Conservation (phyloP, 495 filamentous ascomycete genomes). For the Astrothelium subdiscretum region DNA sequence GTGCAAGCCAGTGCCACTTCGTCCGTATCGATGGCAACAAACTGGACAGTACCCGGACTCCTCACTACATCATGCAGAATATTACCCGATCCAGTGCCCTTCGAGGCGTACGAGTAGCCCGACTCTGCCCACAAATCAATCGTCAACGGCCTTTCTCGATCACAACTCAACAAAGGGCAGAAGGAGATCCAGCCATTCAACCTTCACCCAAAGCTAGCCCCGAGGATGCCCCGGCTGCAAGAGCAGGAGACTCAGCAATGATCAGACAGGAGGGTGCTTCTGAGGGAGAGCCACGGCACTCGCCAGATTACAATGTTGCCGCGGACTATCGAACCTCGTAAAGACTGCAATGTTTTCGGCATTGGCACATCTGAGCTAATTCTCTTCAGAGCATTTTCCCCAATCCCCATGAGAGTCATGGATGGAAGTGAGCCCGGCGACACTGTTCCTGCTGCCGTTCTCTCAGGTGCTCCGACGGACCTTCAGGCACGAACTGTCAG, state of each 20-base stretch:
- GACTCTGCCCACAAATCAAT: neutral
- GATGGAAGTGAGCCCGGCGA: slow-evolving; percentile 78
- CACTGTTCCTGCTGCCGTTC: slow-evolving; percentile 63
- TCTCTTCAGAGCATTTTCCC: slow-evolving; percentile 62
- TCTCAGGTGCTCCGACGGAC: slow-evolving; percentile 89
- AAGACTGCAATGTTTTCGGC: slow-evolving; percentile 12
- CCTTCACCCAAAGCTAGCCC: slow-evolving; percentile 3
- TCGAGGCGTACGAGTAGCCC: neutral
- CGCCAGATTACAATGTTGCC: slow-evolving; percentile 67
- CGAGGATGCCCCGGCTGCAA: slow-evolving; percentile 1
- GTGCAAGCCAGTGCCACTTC: neutral
- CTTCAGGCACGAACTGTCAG: slow-evolving; percentile 87
- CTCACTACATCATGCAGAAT: neutral
- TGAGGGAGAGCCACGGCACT: slow-evolving; percentile 46
- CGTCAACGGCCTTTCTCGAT: neutral
- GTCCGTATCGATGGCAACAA: neutral
- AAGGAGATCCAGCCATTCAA: neutral
- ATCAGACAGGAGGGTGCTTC: slow-evolving; percentile 41
- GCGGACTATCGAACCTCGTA: slow-evolving; percentile 78
- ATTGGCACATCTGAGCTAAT: slow-evolving; percentile 16
- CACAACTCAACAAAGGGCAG: neutral
- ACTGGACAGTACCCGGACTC: neutral
- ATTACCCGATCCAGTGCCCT: neutral
- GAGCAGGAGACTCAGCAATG: slow-evolving; percentile 32
- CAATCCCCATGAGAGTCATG: slow-evolving; percentile 76